A percentile compares a stretch with the other conserved stretches of the same genome.
phyloP scores from a whole-genome alignment of 2,329 filamentous ascomycete species.

The Drechslera avenae region DNA sequence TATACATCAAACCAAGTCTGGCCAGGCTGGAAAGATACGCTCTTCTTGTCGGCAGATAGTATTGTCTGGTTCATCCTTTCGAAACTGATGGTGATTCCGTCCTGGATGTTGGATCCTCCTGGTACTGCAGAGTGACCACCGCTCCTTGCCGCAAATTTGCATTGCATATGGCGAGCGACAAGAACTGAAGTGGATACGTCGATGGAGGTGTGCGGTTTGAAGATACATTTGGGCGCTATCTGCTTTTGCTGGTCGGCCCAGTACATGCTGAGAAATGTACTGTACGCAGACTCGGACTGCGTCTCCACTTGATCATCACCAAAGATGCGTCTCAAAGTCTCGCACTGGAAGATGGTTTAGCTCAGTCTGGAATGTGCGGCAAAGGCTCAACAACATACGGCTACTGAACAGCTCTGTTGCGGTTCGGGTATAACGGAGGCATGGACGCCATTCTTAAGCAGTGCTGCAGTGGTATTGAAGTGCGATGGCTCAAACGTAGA shows the following conservation, averaged over 20 bases:
- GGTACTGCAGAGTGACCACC: slow-evolving; percentile 52
- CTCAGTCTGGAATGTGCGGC: not conserved
- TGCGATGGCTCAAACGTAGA: slow-evolving; percentile 16
- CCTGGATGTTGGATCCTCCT: slow-evolving; percentile 50
- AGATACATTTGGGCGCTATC: slow-evolving; percentile 21
- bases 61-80: slow-evolving; percentile 37
- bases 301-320: slow-evolving; percentile 17
- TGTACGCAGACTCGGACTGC: slow-evolving; percentile 22
- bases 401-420: slow-evolving; percentile 16
- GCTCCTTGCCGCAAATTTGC: slow-evolving; percentile 51
- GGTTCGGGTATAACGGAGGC: not conserved
- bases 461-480: slow-evolving; percentile 28
- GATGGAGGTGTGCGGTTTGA: slow-evolving; percentile 18
- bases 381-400: slow-evolving; percentile 18
- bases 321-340: slow-evolving; percentile 24
- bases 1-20: slow-evolving; percentile 48
- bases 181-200: slow-evolving; percentile 23
- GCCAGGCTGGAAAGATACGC: slow-evolving; percentile 40
- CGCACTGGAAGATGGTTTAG: slow-evolving; percentile 19
- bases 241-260: slow-evolving; percentile 25
- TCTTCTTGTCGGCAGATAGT: slow-evolving; percentile 31
- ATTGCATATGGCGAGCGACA: slow-evolving; percentile 26
- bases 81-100: slow-evolving; percentile 53
- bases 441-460: slow-evolving; percentile 26
- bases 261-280: slow-evolving; percentile 18